Evolutionary conservation across 169 alveolate genomes (phyloP).

Genomic region (Plasmodium knowlesi): DNA sequence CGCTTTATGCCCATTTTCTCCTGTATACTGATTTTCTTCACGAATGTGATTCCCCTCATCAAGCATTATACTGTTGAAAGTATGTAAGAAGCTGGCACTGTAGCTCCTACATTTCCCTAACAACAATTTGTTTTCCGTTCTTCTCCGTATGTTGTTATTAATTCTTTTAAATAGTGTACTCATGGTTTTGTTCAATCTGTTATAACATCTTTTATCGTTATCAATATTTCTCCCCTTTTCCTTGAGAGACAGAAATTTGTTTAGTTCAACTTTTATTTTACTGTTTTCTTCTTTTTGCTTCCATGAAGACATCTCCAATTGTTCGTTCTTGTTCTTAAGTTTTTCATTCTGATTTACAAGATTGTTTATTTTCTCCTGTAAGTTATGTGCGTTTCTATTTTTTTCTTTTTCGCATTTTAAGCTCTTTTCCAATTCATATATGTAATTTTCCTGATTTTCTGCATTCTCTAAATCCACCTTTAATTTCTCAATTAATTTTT

Average conservation of each 20-base stretch:
- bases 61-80: slow-evolving; percentile 30
- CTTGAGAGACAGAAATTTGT: slow-evolving; percentile 35
- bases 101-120: slow-evolving; percentile 20
- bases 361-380: slow-evolving; percentile 53
- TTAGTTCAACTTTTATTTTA: slow-evolving; percentile 53
- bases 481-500: slow-evolving; percentile 71
- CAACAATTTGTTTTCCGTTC: background rate
- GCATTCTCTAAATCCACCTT: slow-evolving; percentile 62
- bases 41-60: background rate
- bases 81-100: slow-evolving; percentile 23
- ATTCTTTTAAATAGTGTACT: slow-evolving; percentile 48
- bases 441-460: slow-evolving; percentile 74
- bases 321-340: slow-evolving; percentile 56
- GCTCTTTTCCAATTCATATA: slow-evolving; percentile 63
- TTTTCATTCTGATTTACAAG: slow-evolving; percentile 45
- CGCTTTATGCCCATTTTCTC: background rate
- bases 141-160: slow-evolving; percentile 6
- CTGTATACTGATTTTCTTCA: background rate
- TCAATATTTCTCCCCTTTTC: slow-evolving; percentile 29
- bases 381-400: slow-evolving; percentile 35
- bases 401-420: slow-evolving; percentile 62
- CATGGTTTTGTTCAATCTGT: slow-evolving; percentile 35
- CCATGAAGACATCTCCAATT: slow-evolving; percentile 36
- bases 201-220: background rate
- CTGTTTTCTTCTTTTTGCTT: slow-evolving; percentile 61